Conservation (phyloP, 2,329 filamentous ascomycete species). For the Chaetomium globosum region DNA sequence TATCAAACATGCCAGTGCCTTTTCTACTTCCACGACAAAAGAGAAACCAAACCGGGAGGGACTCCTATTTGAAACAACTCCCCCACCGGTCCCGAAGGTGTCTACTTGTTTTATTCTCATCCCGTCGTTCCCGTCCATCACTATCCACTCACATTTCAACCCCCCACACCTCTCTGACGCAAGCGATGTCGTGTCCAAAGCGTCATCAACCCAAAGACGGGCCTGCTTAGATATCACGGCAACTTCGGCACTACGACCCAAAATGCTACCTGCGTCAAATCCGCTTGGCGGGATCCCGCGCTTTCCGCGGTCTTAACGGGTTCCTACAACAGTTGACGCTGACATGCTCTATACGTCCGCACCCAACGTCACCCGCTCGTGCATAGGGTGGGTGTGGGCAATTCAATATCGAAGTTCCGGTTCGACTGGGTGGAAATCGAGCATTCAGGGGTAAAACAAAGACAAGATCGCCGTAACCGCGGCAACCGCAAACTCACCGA, state of each 20-base stretch:
- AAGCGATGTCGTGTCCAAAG: neutral
- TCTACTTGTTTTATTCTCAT: neutral
- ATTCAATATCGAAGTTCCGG: neutral
- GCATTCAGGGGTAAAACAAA: slow-evolving; percentile 1
- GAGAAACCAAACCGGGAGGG: neutral
- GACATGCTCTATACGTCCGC: neutral
- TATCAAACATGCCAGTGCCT: neutral
- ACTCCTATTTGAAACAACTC: neutral
- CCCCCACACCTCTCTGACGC: neutral
- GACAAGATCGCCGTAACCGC: neutral
- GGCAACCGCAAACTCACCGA: neutral
- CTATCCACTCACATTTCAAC: neutral
- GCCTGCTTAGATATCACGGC: neutral
- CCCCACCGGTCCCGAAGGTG: neutral
- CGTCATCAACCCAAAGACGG: neutral
- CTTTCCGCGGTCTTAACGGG: neutral
- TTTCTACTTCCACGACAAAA: neutral
- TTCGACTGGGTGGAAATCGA: neutral
- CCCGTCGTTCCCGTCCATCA: neutral
- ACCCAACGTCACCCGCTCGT: neutral
- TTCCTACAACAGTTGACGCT: neutral
- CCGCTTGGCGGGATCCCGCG: too few relatives aligned
- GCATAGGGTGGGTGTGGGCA: neutral
- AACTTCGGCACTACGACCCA: neutral
- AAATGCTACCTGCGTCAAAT: too few relatives aligned